Percentiles rank a stretch among this genome's conserved stretches.
These are phyloP conservation scores for Tuber borchii DNA, from an alignment of 495 filamentous ascomycete species.

Conservation along the genomic window DNA sequence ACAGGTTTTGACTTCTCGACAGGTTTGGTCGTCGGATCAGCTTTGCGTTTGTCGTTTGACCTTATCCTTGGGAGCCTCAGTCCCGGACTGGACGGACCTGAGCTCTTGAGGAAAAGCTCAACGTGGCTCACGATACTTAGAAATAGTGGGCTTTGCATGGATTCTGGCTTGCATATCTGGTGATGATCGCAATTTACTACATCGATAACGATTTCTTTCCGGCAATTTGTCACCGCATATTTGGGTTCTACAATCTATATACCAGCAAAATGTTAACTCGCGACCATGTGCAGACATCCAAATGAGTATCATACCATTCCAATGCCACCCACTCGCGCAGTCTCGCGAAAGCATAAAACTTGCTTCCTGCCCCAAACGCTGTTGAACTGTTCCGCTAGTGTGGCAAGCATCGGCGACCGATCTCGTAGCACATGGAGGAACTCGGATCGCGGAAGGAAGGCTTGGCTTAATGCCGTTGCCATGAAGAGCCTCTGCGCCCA, in stretches of 20 bases:
- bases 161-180: slow-evolving; percentile 2
- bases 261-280: neutral
- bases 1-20: neutral
- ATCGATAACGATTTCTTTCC: neutral
- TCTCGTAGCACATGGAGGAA: neutral
- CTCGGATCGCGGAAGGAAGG: neutral
- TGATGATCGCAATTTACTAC: slow-evolving; percentile 1
- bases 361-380: slow-evolving; percentile 1
- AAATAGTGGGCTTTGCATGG: neutral
- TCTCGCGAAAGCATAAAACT: slow-evolving; percentile 1
- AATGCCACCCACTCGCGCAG: neutral
- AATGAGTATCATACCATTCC: neutral
- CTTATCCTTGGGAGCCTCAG: neutral
- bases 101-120: slow-evolving; percentile 4
- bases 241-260: neutral
- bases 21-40: neutral
- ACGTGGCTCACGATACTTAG: neutral
- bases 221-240: slow-evolving; percentile 1
- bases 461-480: neutral
- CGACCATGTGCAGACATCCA: neutral
- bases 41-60: neutral
- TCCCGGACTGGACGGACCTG: neutral
- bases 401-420: neutral
- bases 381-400: neutral
- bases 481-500: slow-evolving; percentile 4